Base-by-base conservation (phyloP, 257 asterid species). In the Salvia rosmarinus region DNA sequence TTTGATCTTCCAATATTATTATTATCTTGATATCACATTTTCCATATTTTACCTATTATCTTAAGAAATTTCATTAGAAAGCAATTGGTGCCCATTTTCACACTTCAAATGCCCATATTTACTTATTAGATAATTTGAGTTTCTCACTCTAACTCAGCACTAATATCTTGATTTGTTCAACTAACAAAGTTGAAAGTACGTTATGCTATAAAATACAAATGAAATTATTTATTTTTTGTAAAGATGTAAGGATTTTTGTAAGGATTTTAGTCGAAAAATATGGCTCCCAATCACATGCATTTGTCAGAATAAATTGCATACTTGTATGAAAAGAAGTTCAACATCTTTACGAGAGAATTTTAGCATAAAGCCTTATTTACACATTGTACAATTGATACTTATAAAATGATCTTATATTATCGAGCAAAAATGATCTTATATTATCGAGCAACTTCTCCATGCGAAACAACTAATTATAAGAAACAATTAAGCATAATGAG, bases 31-130 rank as follows among this genome's bases (percentile, higher is more conserved):
- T 20, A 16, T 37, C 21, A 67, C 19, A 49, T 34, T 30, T 32
- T 49, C 9, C 37, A 35, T 19, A 21, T 20, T 34, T 52, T 21
- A 35, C 39, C 7, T 34, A 12, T 34, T 23, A 19, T 10, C 50
- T 47, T 8, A 61, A 14, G 40, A 37, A 9, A 47, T 47, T 30
- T 12, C 59, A 17, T 16, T 5, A 16, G 49, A 61, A 72, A 72
- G 54, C 54, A 60, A 20, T 59, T 16, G n/a, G 28, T 71, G 44
- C n/a, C 75, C n/a, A 30, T 30, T 59, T 71, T 30, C 70, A 62
- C 55, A 30, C 19, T 49, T 46, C 75, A 6, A 17, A 44, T 5
- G 44, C 44, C 14, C 66, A n/a, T 12, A 2, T 68, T 37, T n/a
- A 51, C 21, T 35, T 11, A 5, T 68, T 64, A 2, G 12, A 19